phyloP scores from a whole-genome alignment of 768 basidiomycete genomes.

The Boletus sp. region DNA sequence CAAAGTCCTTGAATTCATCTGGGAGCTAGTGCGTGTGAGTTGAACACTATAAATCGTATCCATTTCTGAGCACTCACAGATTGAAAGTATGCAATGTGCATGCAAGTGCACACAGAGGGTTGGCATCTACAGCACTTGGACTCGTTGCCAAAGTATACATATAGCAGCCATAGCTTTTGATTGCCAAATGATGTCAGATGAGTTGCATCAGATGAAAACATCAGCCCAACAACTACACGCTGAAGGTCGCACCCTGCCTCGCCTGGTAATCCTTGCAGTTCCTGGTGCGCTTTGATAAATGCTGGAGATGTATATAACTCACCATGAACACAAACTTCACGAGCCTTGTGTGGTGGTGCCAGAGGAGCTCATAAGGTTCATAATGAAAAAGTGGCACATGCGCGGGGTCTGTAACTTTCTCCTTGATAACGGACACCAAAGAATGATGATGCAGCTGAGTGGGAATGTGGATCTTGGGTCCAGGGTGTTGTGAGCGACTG shows the following conservation, averaged over 20 bases:
- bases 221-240: background rate
- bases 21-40: background rate
- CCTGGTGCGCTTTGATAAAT: background rate
- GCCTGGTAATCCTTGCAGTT: background rate
- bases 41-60: background rate
- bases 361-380: background rate
- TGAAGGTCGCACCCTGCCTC: background rate
- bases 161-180: background rate
- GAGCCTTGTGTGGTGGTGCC: background rate
- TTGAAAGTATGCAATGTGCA: background rate
- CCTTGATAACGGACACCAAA: background rate
- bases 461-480: background rate
- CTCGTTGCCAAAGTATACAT: background rate
- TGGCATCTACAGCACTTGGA: background rate
- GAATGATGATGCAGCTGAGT: background rate
- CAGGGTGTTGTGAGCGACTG: background rate
- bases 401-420: background rate
- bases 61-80: background rate
- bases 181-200: background rate
- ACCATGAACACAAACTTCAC: background rate
- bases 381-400: background rate
- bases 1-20: background rate
- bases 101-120: background rate
- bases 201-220: background rate
- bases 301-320: background rate